Evolutionary conservation across 164 flowering plant genomes (phyloP).

Genomic region (Magnolia sinica): DNA sequence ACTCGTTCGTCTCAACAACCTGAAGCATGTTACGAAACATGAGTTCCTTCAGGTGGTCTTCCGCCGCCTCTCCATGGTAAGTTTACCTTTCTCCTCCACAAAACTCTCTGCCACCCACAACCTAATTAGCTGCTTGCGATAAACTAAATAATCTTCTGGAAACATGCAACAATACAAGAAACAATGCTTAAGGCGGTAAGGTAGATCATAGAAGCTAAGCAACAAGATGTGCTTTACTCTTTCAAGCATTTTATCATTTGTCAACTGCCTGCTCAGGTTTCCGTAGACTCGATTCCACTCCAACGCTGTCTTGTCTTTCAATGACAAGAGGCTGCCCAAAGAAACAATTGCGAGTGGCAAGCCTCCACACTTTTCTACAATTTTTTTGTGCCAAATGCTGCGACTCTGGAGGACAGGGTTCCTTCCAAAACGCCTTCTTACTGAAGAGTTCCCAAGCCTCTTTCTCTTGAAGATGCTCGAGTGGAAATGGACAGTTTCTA

Average conservation of each 20-base stretch:
- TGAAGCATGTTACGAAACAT: constrained; percentile 14
- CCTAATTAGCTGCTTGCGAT: constrained; percentile 10
- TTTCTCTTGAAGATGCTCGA: background rate
- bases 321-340: constrained; percentile 15
- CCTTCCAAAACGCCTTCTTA: constrained; percentile 2
- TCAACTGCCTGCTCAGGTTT: constrained; percentile 16
- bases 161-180: constrained; percentile 21
- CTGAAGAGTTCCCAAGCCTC: constrained; percentile 9
- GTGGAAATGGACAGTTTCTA: background rate
- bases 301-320: background rate
- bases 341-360: constrained; percentile 24
- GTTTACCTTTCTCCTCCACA: background rate
- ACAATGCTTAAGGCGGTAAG: constrained; percentile 18
- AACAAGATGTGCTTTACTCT: background rate
- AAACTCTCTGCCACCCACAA: constrained; percentile 29
- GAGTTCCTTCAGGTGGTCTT: constrained; percentile 9
- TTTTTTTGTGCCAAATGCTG: background rate
- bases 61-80: constrained; percentile 4
- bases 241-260: background rate
- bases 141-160: constrained; percentile 18
- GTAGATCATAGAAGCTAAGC: constrained; percentile 14
- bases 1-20: background rate
- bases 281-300: constrained; percentile 14
- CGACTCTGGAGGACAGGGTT: background rate
- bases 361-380: constrained; percentile 21